phyloP scores from a whole-genome alignment of 2,329 filamentous ascomycete genomes.

The Pseudopyricularia javanii region DNA sequence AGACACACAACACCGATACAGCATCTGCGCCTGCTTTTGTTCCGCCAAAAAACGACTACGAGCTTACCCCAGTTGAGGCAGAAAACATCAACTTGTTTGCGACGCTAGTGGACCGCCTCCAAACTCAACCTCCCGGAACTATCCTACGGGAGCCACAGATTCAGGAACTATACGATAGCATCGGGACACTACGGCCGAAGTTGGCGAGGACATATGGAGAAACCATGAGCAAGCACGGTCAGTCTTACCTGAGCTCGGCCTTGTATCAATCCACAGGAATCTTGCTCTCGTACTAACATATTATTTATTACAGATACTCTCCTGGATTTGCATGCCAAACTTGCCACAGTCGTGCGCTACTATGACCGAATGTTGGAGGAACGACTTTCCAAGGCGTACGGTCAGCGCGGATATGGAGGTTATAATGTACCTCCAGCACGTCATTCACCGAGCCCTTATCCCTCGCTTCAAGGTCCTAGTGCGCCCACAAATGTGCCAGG shows the following conservation, averaged over 20 bases:
- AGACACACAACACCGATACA: constrained; percentile 44
- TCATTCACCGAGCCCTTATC: constrained; percentile 53
- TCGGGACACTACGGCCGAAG: constrained; percentile 85
- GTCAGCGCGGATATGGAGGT: constrained; percentile 59
- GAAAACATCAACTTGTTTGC: constrained; percentile 97
- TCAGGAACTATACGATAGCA: constrained; percentile 94
- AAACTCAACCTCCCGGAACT: constrained; percentile 89
- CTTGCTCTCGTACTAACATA: not conserved
- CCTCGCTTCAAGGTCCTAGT: constrained; percentile 45
- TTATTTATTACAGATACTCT: constrained; percentile 61
- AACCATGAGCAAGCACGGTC: constrained; percentile 98
- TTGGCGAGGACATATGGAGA: constrained; percentile 92
- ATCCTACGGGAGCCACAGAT: constrained; percentile 96
- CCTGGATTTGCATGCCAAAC: constrained; percentile 84
- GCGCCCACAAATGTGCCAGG: constrained; percentile 28
- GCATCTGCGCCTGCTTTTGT: constrained; percentile 35
- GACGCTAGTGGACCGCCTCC: constrained; percentile 83
- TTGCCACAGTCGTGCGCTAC: constrained; percentile 91
- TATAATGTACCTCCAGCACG: constrained; percentile 45
- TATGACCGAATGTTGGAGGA: constrained; percentile 98
- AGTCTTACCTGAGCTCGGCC: constrained; percentile 15
- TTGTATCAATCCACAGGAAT: not conserved
- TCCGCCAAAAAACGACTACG: constrained; percentile 81
- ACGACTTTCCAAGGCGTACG: constrained; percentile 82
- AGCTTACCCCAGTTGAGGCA: constrained; percentile 83